Evolutionary conservation across 306 rosid species (phyloP).

Genomic region (Dryas drummondii): DNA sequence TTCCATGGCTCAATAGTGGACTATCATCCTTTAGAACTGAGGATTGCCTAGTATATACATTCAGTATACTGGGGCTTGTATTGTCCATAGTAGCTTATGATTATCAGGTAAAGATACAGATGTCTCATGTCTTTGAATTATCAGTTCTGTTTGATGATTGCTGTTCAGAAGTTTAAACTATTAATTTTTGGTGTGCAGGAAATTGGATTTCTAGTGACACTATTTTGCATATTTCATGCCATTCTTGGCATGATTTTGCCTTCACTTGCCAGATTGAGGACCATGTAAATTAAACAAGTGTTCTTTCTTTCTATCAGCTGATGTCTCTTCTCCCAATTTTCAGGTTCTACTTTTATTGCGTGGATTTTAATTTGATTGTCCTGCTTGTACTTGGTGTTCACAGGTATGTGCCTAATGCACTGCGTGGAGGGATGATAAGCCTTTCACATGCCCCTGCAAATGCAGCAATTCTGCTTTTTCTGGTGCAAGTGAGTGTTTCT

Average conservation of each 20-base stretch:
- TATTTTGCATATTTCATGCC: slow-evolving; percentile 79
- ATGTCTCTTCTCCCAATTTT: neutral
- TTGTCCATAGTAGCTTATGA: slow-evolving; percentile 72
- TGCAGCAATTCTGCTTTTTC: slow-evolving; percentile 67
- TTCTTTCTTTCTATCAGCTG: neutral
- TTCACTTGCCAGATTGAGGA: slow-evolving; percentile 91
- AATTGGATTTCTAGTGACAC: slow-evolving; percentile 63
- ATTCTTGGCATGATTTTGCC: slow-evolving; percentile 77
- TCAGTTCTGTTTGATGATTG: slow-evolving; percentile 17
- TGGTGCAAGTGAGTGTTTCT: slow-evolving; percentile 64
- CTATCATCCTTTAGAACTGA: slow-evolving; percentile 67
- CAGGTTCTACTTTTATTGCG: neutral
- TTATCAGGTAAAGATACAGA: slow-evolving; percentile 67
- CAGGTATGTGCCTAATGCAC: slow-evolving; percentile 92
- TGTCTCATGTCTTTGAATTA: slow-evolving; percentile 14
- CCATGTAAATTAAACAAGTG: slow-evolving; percentile 54
- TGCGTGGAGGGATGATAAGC: slow-evolving; percentile 97
- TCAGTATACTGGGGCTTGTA: slow-evolving; percentile 54
- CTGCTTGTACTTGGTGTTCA: slow-evolving; percentile 15
- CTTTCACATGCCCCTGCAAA: slow-evolving; percentile 81
- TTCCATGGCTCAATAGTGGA: slow-evolving; percentile 83
- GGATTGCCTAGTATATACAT: slow-evolving; percentile 67
- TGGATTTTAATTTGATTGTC: slow-evolving; percentile 5
- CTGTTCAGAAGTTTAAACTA: slow-evolving; percentile 20
- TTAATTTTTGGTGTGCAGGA: slow-evolving; percentile 56